Conservation (phyloP, 805 yeast genomes). For the Pichia pseudocactophila region DNA sequence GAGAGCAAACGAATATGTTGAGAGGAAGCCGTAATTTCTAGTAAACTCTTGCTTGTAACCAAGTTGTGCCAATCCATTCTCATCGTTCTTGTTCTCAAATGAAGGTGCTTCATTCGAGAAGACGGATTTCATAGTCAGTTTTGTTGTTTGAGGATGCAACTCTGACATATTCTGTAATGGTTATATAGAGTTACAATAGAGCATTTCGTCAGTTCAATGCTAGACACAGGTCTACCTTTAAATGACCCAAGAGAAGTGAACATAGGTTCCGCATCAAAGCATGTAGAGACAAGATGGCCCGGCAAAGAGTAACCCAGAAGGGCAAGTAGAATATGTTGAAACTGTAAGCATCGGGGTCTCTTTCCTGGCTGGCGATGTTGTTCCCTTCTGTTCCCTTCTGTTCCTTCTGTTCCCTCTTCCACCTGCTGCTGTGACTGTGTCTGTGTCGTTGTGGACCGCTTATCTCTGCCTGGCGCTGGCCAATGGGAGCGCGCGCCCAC, state of each 20-base stretch:
- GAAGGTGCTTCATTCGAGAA: conserved; percentile 8
- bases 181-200: not conserved
- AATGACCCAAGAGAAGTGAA: not conserved
- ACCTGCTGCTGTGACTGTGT: too few species aligned
- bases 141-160: not conserved
- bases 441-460: too few species aligned
- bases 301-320: not conserved
- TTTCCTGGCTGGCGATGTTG: too few species aligned
- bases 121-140: conserved; percentile 2
- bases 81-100: conserved; percentile 2
- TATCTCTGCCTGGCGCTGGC: not conserved
- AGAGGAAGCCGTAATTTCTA: conserved; percentile 48
- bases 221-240: not conserved
- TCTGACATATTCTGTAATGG: not conserved
- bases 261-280: too few species aligned
- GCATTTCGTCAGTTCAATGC: too few species aligned
- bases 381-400: too few species aligned
- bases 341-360: too few species aligned
- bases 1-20: conserved; percentile 57
- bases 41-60: conserved; percentile 57
- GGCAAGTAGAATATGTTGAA: too few species aligned
- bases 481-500: conserved; percentile 1
- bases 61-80: conserved; percentile 29
- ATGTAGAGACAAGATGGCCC: too few species aligned
- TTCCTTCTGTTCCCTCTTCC: too few species aligned